These are phyloP conservation scores for Picochlorum sp. DNA, from an alignment of 139 green algal species.

Conservation along the genomic window DNA sequence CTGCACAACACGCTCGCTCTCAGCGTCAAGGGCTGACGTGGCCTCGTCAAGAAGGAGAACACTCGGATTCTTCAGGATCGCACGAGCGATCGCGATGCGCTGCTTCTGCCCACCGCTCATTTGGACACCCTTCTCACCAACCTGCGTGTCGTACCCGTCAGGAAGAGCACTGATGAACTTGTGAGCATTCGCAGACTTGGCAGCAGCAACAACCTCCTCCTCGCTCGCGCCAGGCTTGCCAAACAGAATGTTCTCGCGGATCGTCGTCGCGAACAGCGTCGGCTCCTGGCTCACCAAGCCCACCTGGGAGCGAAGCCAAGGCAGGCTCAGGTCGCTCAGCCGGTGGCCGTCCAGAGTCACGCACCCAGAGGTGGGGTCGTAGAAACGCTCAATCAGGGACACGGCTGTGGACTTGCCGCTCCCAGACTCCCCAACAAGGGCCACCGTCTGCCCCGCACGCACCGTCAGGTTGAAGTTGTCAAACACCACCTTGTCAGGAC, in stretches of 20 bases:
- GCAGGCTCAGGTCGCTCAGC: slow-evolving; percentile 56
- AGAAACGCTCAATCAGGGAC: slow-evolving; percentile 82
- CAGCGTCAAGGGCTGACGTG: slow-evolving; percentile 76
- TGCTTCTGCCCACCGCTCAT: slow-evolving; percentile 73
- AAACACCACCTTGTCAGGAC: slow-evolving; percentile 55
- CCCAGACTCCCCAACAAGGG: slow-evolving; percentile 80
- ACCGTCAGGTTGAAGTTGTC: slow-evolving; percentile 52
- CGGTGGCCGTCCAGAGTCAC: slow-evolving; percentile 75
- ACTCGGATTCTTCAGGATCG: slow-evolving; percentile 61
- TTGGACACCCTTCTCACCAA: slow-evolving; percentile 41
- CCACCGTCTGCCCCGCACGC: slow-evolving; percentile 68
- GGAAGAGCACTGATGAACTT: slow-evolving; percentile 70
- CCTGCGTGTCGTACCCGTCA: slow-evolving; percentile 37
- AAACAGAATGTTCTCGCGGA: slow-evolving; percentile 76
- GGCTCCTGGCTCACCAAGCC: slow-evolving; percentile 82
- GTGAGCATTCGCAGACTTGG: slow-evolving; percentile 60
- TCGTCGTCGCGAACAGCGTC: slow-evolving; percentile 64
- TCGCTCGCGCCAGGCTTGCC: slow-evolving; percentile 36
- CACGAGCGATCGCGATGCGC: slow-evolving; percentile 76
- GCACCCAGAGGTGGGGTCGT: slow-evolving; percentile 56
- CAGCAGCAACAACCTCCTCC: slow-evolving; percentile 56
- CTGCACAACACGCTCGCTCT: slow-evolving; percentile 44
- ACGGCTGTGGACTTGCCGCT: slow-evolving; percentile 88
- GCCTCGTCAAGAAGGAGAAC: slow-evolving; percentile 78
- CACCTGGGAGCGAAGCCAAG: slow-evolving; percentile 57